Evolutionary conservation across 2,329 filamentous ascomycete species (phyloP).

Genomic region (Didymella arachidicola): DNA sequence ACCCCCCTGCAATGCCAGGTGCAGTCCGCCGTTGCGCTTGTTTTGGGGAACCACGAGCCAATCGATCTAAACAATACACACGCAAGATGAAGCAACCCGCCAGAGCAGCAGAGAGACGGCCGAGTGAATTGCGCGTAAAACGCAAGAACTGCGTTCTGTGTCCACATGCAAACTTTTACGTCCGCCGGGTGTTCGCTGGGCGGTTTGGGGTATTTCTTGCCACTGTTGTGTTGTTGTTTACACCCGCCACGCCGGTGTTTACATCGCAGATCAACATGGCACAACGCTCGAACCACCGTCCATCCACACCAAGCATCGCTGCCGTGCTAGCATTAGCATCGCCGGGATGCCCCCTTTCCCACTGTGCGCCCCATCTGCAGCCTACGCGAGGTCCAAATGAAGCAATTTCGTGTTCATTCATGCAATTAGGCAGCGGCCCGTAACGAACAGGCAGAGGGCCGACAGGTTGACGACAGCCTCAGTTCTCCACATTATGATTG

Average conservation of each 20-base stretch:
- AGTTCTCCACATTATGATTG: constrained; percentile 47
- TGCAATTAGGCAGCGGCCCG: constrained; percentile 30
- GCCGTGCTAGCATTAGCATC: constrained; percentile 5
- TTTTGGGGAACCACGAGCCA: constrained; percentile 28
- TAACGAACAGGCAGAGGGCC: constrained; percentile 30
- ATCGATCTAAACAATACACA: constrained; percentile 24
- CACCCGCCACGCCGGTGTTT: constrained; percentile 16
- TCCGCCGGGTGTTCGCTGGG: constrained; percentile 16
- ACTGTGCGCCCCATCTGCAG: constrained; percentile 10
- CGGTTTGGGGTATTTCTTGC: not conserved
- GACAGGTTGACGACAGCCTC: constrained; percentile 26
- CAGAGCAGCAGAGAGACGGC: constrained; percentile 11
- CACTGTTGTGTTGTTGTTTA: constrained; percentile 7
- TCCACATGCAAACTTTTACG: constrained; percentile 9
- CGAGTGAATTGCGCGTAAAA: constrained; percentile 2
- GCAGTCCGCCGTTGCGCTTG: constrained; percentile 25
- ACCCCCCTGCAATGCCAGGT: constrained; percentile 7
- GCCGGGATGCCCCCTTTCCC: constrained; percentile 16
- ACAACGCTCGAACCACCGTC: constrained; percentile 14
- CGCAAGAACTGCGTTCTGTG: constrained; percentile 12
- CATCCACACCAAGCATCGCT: constrained; percentile 9
- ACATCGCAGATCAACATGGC: constrained; percentile 5
- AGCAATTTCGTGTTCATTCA: constrained; percentile 26
- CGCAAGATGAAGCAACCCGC: constrained; percentile 29
- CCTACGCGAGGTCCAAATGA: constrained; percentile 20